Base-by-base conservation (phyloP, 352 stramenopile genomes). In the Phytophthora idaei region DNA sequence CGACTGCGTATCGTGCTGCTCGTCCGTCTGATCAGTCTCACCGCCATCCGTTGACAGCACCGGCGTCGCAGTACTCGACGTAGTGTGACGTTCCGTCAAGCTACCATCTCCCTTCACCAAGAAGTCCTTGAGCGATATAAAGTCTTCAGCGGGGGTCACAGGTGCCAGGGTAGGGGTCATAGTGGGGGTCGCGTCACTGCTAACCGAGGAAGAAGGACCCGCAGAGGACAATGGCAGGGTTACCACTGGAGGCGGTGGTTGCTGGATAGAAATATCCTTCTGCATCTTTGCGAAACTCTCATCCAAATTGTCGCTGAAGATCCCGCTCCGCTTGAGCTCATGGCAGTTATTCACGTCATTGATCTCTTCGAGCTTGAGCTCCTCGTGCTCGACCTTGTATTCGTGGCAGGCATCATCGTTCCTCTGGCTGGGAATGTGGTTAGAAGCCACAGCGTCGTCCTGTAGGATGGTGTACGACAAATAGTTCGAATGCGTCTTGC, bases 91-190 rank as follows among this genome's bases (percentile, higher is more conserved):
- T 47, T 69, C 63, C 25, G 57, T 57, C 36, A 80, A 57, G 53
- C 55, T 76, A 15, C 77, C 75, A 12, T 80, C 73, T 14, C 56
- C 62, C 45, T 85, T 64, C 15, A 77, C 65, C 17, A 80, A 51
- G 54, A 83, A 88, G 58, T 86, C 74, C 28, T 83, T 81, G 1
- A 88, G 73, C 21, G 79, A 79, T 57, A 88, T 85, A 42, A 87
- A 80, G 56, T 82, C 76, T 4, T 55, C 71, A 49, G 51, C 58
- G 11, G 41, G 61, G 21, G 37, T 52, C 25, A 54, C 39, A 42
- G 48, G 21, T 41, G 47, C 12, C 27, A 49, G 34, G 1, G 28
- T 3, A 51, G 49, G 12, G 29, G 37, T 29, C 42, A 46, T 17
- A 25, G 36, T 32, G 5, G 41, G 36, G 14, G 45, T 50, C 6